Base-by-base conservation (phyloP, 345 rosid species). In the Salix udensis region DNA sequence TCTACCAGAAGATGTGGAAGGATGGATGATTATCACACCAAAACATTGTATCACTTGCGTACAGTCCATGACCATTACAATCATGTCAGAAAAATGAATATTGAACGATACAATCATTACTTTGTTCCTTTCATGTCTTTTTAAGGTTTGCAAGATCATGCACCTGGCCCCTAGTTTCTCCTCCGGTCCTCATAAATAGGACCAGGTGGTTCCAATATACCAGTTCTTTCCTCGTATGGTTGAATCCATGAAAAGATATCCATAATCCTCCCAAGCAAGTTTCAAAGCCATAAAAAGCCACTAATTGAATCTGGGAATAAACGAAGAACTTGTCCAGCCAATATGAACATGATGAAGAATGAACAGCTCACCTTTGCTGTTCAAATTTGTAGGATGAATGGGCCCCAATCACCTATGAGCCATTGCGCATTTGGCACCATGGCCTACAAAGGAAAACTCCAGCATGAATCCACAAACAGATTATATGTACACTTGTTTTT, bases 401-500 rank as follows among this genome's bases (percentile, higher is more conserved):
- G 74, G 44, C 65, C 74, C 40, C 34, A 28, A 46, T 34, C 46
- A 31, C 75, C 80, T 40, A 36, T 19, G 37, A 66, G 58, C 44
- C 61, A 52, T 58, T 46, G 64, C 16, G 67, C n/a, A 30, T 72
- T 65, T 71, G 76, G 61, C 58, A 62, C 64, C 62, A 75, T n/a
- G 53, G 72, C 36, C 31, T 53, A 18, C 74, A 42, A 12, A 67
- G 48, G 71, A 58, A 77, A 76, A 40, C 71, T 62, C 76, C 42
- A 36, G 80, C 78, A 44, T 53, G 80, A 75, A 75, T 37, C 64
- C 39, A 40, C 10, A 60, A 64, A 77, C 5, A 28, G 67, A 15
- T 65, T 72, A 23, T 74, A 80, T 84, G 75, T 74, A 82, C 84
- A 82, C 71, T 66, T 76, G 18, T 80, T 80, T 78, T 78, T 77